These are phyloP conservation scores for Calocera cornea DNA, from an alignment of 768 basidiomycete species.

Conservation along the genomic window DNA sequence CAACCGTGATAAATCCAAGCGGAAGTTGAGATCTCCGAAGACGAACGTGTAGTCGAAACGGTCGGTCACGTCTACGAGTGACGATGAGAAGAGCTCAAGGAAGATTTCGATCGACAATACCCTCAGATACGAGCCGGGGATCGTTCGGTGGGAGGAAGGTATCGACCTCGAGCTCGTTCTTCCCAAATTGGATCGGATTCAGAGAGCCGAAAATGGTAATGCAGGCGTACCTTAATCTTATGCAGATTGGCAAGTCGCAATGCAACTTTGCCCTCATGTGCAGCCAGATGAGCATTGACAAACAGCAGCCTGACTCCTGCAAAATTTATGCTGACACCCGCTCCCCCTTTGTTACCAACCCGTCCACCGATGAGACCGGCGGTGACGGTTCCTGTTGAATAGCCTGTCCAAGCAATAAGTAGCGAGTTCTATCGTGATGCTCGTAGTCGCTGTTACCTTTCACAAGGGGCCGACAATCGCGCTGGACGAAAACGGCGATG, in stretches of 20 bases:
- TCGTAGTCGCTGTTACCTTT: constrained; percentile 30
- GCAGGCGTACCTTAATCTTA: constrained; percentile 62
- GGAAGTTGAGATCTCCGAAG: constrained; percentile 85
- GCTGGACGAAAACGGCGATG: constrained; percentile 59
- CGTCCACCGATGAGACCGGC: constrained; percentile 83
- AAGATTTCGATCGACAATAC: constrained; percentile 24
- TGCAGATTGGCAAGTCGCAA: constrained; percentile 72
- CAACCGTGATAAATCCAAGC: constrained; percentile 72
- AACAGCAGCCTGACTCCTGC: constrained; percentile 75
- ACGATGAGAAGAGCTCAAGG: constrained; percentile 6
- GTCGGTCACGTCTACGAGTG: constrained; percentile 57
- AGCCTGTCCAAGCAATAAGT: constrained; percentile 31
- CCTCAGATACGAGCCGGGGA: constrained; percentile 56
- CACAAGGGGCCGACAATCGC: constrained; percentile 50
- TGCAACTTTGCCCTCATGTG: constrained; percentile 60
- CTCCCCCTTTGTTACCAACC: constrained; percentile 85
- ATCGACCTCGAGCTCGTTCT: constrained; percentile 68
- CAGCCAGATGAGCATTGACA: constrained; percentile 82
- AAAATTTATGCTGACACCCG: constrained; percentile 78
- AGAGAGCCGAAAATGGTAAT: not conserved
- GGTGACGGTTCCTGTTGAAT: constrained; percentile 70
- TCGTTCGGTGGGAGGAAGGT: constrained; percentile 56
- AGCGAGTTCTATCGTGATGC: not conserved
- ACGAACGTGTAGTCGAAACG: constrained; percentile 81
- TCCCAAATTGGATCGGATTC: constrained; percentile 7